phyloP scores from a whole-genome alignment of 257 asterid genomes.

The Cynanchum wilfordii region DNA sequence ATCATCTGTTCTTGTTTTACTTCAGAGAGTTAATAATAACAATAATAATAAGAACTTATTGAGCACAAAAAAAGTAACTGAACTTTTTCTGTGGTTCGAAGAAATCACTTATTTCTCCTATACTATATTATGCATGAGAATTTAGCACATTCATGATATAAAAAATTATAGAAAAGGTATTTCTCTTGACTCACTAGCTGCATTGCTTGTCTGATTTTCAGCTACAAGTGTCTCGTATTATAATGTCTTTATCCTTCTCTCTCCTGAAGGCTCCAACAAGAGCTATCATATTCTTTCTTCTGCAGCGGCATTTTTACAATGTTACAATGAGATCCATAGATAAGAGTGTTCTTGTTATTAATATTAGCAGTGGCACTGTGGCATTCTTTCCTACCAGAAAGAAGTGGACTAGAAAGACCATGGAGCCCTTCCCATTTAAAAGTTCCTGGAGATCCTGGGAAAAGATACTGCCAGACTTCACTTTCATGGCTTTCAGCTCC shows the following conservation, averaged over 20 bases:
- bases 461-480: conserved; percentile 42
- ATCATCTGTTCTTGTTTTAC: background rate
- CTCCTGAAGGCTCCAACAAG: conserved; percentile 90
- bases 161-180: background rate
- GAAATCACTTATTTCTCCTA: background rate
- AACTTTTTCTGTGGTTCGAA: background rate
- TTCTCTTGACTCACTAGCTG: conserved; percentile 56
- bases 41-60: background rate
- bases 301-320: conserved; percentile 30
- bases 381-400: conserved; percentile 54
- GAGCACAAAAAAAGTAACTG: background rate
- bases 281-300: conserved; percentile 90
- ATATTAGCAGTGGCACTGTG: conserved; percentile 40
- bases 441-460: conserved; percentile 68
- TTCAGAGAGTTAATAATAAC: background rate
- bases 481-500: conserved; percentile 60
- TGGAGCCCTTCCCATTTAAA: conserved; percentile 78
- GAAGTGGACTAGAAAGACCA: conserved; percentile 73
- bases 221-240: conserved; percentile 61
- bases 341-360: conserved; percentile 17
- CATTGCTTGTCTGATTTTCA: conserved; percentile 75
- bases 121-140: background rate
- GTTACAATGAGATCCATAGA: conserved; percentile 19
- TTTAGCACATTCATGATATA: background rate
- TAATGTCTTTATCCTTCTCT: conserved; percentile 75